phyloP scores from a whole-genome alignment of 164 flowering plant species.

The Liquidambar formosana region DNA sequence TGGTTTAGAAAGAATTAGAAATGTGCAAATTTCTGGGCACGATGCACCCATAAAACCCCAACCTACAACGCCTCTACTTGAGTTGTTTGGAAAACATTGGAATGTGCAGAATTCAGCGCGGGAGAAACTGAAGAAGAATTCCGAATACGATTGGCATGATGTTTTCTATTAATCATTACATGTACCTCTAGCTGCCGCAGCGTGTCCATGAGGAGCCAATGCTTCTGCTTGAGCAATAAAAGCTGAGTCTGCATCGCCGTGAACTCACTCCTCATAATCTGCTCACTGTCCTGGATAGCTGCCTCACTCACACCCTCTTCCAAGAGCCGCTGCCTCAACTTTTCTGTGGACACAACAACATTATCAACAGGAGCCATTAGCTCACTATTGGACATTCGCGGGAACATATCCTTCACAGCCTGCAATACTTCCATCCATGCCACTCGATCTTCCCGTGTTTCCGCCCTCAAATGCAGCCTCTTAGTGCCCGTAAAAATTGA shows the following conservation, averaged over 20 bases:
- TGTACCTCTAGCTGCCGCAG: constrained; percentile 93
- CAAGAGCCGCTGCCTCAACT: constrained; percentile 66
- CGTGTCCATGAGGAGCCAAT: constrained; percentile 68
- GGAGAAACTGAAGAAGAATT: constrained; percentile 31
- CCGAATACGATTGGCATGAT: constrained; percentile 22
- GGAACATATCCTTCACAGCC: constrained; percentile 93
- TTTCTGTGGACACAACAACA: constrained; percentile 70
- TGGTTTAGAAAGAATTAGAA: not conserved
- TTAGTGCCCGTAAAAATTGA: constrained; percentile 75
- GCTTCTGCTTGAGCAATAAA: constrained; percentile 81
- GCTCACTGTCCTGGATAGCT: constrained; percentile 62
- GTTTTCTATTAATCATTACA: constrained; percentile 31
- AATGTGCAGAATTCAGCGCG: constrained; percentile 6
- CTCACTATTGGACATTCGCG: constrained; percentile 84
- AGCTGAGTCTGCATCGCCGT: constrained; percentile 58
- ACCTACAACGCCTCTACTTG: not conserved
- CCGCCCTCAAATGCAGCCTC: constrained; percentile 83
- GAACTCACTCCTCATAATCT: constrained; percentile 55
- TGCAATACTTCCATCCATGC: constrained; percentile 93
- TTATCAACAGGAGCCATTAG: constrained; percentile 61
- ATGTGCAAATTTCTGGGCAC: not conserved
- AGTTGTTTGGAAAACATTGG: not conserved
- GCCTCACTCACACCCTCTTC: constrained; percentile 80
- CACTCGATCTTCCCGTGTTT: constrained; percentile 69
- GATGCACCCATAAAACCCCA: not conserved